Evolutionary conservation across 2,329 filamentous ascomycete genomes (phyloP).

Genomic region (Claviceps quebecensis): DNA sequence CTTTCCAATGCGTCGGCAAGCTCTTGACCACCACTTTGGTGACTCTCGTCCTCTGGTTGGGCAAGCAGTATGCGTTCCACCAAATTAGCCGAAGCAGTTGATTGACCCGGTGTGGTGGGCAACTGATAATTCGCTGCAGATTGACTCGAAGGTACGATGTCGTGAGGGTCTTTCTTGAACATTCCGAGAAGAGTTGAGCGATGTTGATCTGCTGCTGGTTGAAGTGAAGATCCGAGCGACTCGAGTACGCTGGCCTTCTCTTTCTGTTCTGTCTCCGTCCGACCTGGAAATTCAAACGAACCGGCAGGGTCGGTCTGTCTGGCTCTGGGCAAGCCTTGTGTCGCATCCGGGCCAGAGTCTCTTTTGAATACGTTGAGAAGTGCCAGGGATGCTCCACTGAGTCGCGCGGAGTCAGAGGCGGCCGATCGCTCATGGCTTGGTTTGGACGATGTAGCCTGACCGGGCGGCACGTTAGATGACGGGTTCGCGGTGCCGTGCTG

Average conservation of each 20-base stretch:
- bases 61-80: neutral
- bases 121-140: neutral
- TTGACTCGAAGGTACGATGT: neutral
- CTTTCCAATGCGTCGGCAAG: constrained; percentile 9
- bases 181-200: constrained; percentile 37
- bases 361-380: constrained; percentile 32
- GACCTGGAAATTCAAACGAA: neutral
- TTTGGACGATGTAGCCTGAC: neutral
- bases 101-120: neutral
- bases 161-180: constrained; percentile 30
- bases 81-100: neutral
- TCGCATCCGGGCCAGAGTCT: constrained; percentile 8
- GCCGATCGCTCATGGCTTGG: constrained; percentile 3
- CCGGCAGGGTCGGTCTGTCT: neutral
- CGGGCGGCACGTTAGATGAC: neutral
- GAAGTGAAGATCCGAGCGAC: constrained; percentile 14
- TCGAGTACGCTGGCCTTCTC: constrained; percentile 12
- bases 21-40: neutral
- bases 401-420: constrained; percentile 13
- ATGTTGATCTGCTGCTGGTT: constrained; percentile 20
- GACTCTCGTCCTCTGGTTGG: constrained; percentile 1
- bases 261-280: neutral
- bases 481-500: neutral
- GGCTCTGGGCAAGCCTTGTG: neutral
- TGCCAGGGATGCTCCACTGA: constrained; percentile 28